Conservation (phyloP, 192 early-diverging fungal genomes). For the Chytriomyces hyalinus region DNA sequence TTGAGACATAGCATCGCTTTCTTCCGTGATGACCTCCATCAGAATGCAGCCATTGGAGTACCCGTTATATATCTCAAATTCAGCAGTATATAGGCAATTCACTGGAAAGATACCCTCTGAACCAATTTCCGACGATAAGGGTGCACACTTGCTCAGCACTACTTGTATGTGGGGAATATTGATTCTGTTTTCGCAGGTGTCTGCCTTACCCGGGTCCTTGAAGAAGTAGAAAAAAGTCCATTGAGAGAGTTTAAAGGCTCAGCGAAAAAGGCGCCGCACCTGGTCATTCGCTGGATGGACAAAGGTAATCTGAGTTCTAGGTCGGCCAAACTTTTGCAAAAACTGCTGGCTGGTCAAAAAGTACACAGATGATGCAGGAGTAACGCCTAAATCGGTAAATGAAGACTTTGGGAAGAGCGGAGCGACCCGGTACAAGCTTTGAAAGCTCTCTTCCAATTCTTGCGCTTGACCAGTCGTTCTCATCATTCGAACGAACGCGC, state of each 20-base stretch:
- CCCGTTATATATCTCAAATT: conserved; percentile 25
- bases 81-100: neutral
- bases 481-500: neutral
- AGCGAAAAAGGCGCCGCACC: neutral
- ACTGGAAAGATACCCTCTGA: conserved; percentile 17
- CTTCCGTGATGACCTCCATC: neutral
- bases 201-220: neutral
- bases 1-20: neutral
- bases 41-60: neutral
- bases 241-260: too few relatives aligned
- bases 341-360: neutral
- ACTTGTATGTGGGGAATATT: conserved; percentile 12
- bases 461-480: too few relatives aligned
- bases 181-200: neutral
- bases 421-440: too few relatives aligned
- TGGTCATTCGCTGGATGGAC: neutral
- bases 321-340: neutral
- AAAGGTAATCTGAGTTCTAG: neutral
- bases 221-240: too few relatives aligned
- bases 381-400: too few relatives aligned
- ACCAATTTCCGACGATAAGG: neutral
- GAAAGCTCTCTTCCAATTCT: too few relatives aligned
- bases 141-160: neutral
- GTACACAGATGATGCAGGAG: neutral
- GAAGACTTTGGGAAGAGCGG: too few relatives aligned